Conservation (phyloP, 768 basidiomycete genomes). For the Panellus pusillus region DNA sequence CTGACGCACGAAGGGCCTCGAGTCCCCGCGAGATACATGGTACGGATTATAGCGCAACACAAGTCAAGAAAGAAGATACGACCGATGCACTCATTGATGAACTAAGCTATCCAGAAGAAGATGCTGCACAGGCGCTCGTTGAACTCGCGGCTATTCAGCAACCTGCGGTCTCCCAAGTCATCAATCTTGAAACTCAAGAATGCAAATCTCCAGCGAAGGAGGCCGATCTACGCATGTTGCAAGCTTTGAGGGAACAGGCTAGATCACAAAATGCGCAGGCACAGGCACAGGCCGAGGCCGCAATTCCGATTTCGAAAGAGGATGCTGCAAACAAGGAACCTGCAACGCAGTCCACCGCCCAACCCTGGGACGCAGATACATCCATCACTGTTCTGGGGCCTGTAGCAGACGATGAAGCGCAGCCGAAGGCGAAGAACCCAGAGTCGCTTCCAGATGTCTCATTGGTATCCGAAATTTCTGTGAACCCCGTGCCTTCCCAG, state of each 20-base stretch:
- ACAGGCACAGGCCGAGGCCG: slow-evolving; percentile 29
- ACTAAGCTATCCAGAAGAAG: slow-evolving; percentile 4
- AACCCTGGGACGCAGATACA: slow-evolving; percentile 1
- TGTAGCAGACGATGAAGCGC: slow-evolving; percentile 5
- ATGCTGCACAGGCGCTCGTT: slow-evolving; percentile 13
- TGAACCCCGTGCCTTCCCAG: not conserved
- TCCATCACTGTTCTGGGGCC: slow-evolving; percentile 1
- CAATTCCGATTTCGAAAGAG: slow-evolving; percentile 27
- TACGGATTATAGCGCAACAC: not conserved
- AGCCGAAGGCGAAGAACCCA: slow-evolving; percentile 14
- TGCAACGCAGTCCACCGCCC: slow-evolving; percentile 2
- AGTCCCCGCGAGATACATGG: not conserved
- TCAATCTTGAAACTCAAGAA: not conserved
- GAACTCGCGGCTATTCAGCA: slow-evolving; percentile 4
- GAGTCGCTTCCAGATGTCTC: slow-evolving; percentile 19
- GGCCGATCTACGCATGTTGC: slow-evolving; percentile 31
- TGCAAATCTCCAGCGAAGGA: slow-evolving; percentile 23
- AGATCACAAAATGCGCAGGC: slow-evolving; percentile 26
- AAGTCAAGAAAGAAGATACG: not conserved
- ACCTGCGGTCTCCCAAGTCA: not conserved
- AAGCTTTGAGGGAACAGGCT: slow-evolving; percentile 31
- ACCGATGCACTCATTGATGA: slow-evolving; percentile 1
- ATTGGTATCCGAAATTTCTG: slow-evolving; percentile 8
- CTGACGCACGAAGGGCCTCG: not conserved
- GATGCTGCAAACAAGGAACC: slow-evolving; percentile 19